Conservation (phyloP, 1,139 yeast species). For the Suhomyces choctaworum region DNA sequence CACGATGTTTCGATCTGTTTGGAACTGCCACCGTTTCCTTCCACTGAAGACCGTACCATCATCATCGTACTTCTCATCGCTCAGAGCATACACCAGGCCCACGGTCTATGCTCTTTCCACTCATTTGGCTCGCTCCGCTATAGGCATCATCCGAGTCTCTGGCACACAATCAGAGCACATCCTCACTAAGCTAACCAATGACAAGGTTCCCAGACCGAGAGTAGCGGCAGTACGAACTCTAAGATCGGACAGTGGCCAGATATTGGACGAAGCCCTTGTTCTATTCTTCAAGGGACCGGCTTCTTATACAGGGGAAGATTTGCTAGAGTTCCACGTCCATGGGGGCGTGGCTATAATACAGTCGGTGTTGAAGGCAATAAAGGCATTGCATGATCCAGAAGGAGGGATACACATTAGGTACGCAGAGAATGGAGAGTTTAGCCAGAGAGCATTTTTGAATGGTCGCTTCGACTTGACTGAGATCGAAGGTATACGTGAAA, state of each 20-base stretch:
- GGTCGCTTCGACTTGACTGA: constrained; percentile 74
- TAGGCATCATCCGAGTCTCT: constrained; percentile 80
- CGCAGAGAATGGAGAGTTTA: constrained; percentile 94
- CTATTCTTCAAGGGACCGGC: constrained; percentile 69
- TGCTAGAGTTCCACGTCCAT: constrained; percentile 83
- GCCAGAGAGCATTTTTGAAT: constrained; percentile 76
- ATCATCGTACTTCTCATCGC: too few relatives aligned
- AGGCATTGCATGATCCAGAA: constrained; percentile 44
- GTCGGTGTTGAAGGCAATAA: constrained; percentile 68
- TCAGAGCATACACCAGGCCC: constrained; percentile 29
- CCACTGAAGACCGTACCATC: too few relatives aligned
- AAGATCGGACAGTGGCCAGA: constrained; percentile 38
- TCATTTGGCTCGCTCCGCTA: constrained; percentile 76
- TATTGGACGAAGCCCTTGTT: constrained; percentile 77
- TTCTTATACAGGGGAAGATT: constrained; percentile 94
- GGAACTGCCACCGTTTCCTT: background rate
- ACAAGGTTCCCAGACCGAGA: constrained; percentile 49
- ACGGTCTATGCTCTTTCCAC: constrained; percentile 93
- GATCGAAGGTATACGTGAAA: constrained; percentile 83
- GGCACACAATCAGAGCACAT: constrained; percentile 62
- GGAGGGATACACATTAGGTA: constrained; percentile 55
- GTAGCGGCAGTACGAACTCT: constrained; percentile 57
- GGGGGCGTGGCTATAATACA: constrained; percentile 89
- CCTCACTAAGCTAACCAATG: constrained; percentile 47
- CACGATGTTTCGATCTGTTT: background rate